Base-by-base conservation (phyloP, 78 protist genomes). In the Fonticula alba region DNA sequence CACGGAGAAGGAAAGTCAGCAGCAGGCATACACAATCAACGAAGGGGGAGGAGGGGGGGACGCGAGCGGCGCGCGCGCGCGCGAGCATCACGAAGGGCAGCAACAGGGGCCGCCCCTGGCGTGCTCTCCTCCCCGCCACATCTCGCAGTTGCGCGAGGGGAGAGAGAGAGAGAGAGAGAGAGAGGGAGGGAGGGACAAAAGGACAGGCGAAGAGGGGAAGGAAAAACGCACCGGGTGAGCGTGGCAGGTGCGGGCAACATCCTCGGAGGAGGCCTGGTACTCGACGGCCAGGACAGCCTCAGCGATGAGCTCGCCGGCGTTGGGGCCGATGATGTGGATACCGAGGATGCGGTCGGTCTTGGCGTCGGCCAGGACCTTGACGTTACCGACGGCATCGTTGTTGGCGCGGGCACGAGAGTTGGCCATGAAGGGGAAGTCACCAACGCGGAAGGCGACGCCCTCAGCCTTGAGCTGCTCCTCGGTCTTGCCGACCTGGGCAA, bases 401-500 rank as follows among this genome's bases (percentile, higher is more conserved):
- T 68, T 72, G 49, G 97, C 65, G 22, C 82, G 63, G 29, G 99
- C 98, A 37, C 99, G 76, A n/a, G 82, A 58, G 92, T 94, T 94
- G 62, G 95, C 99, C 35, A 40, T 27, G 80, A 91, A 83, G 59
- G 91, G 95, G 92, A 96, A 96, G 66, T 38, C 72, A 43, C 98
- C 98, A 24, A 72, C 76, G 22, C 54, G 56, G 76, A 74, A 86
- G 60, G 72, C 76, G 64, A 79, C 46, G 19, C 86, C 86, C 14
- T 56, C 86, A 35, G 33, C 87, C 79, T 75, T 82, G 72, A 86
- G 79, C 69, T 91, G 82, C 74, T 92, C 94, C 78, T 94, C 99
- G 24, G 79, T 94, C 82, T 82, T 72, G 47, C 99, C 99, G 7
- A 96, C 97, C 79, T 85, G 75, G 9, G 98, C 98, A 11, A 97